Evolutionary conservation across 139 green algal genomes (phyloP), one percentile per base, ranked within the genome.

Genomic region (Chlorella sp.): DNA sequence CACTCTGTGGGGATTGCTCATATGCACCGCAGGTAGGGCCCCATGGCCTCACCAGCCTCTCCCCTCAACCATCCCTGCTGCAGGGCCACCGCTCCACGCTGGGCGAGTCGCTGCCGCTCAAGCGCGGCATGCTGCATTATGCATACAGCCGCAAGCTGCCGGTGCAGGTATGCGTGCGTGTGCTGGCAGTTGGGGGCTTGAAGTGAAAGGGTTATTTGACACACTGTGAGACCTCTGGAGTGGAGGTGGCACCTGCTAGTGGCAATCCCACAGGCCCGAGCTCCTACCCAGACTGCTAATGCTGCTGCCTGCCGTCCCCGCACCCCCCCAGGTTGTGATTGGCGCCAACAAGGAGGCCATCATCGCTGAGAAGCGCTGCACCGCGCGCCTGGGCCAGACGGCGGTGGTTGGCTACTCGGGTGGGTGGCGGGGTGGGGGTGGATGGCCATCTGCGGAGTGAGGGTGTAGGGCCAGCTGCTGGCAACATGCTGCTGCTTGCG

Each of bases 111-210:
- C 84, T 98, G 80, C 94, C 95, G 0, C 87, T 98, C 28, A 97
- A 98, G 90, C 89, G 95, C 43, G 96, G 96, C 64, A 98, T 98
- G 94, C 90, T 98, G 48, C 85, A 95, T 76, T 98, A 96, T 83
- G 93, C 92, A 0, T 95, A 93, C 90, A 91, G 88, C 76, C 83
- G 95, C 34, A 94, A 93, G 76, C 82, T 96, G 76, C 91, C 93
- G 3, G 91, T 97, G 69, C 95, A 98, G 70, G 60, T 60, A 16
- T 16, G 51, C 51, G 51, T 60, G 51, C 24, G 28, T 11, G 73
- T 11, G 30, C 2, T 36, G 30, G 62, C 62, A 36, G 14, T 19
- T 36, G 28, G 24, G 30, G 22, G 7, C n/a, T n/a, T n/a, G n/a
- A n/a, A n/a, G n/a, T n/a, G n/a, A n/a, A n/a, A n/a, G n/a, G n/a